Base-by-base conservation (phyloP, 345 rosid genomes). In the Mangifera indica region DNA sequence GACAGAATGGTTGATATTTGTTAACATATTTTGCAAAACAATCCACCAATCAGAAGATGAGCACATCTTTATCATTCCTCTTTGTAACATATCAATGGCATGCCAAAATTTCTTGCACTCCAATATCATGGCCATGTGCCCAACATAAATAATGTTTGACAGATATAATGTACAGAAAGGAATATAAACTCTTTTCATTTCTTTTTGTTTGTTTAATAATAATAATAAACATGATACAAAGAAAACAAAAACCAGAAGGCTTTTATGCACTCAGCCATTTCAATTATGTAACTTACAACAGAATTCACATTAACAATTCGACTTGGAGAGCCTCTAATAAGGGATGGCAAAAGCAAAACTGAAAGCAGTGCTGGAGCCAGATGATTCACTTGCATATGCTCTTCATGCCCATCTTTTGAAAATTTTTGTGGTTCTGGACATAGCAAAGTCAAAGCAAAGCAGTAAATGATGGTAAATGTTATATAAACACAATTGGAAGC, bases 361-460 rank as follows among this genome's bases (percentile, higher is more conserved):
- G 94, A 89, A 80, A 93, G 96, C 74, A 91, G 77, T 7, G 98
- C 91, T 61, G 98, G 98, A 80, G 97, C 97, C 68, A 95, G 81
- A 86, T 95, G 98, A 85, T 95, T 95, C 52, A 93, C 99, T 95
- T 93, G 98, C 94, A 93, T 88, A 74, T 95, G 99, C 62, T 89
- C 90, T 84, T 95, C 98, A 76, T 86, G 81, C 45, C 94, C 96
- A 76, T 95, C 93, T 74, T 87, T 91, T 26, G 99, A 92, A 82
- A 95, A 89, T 53, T 80, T 91, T 79, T 95, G 97, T 32, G 94
- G 89, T 79, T 87, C 97, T 93, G 77, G 65, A 76, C 25, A 69
- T 63, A 78, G 18, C 45, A 74, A 62, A 72, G 11, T n/a, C 61
- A 44, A 67, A 69, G 62, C 74, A 81, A 32, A 44, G 64, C 49